These are phyloP conservation scores for Colletotrichum incanum DNA, from an alignment of 2,329 filamentous ascomycete species.

Conservation along the genomic window DNA sequence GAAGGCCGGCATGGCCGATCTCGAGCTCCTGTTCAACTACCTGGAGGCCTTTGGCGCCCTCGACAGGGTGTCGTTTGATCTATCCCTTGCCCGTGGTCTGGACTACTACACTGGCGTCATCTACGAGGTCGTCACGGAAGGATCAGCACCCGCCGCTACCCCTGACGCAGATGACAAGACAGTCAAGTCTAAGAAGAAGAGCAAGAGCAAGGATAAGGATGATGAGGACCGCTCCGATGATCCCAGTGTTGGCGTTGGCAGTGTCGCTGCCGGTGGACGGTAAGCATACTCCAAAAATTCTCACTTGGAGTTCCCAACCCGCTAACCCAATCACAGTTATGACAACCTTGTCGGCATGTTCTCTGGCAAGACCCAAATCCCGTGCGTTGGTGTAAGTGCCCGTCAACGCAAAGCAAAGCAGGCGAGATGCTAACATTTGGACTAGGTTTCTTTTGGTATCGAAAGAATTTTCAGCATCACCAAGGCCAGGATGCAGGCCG, in stretches of 20 bases:
- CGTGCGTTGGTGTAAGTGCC: conserved; percentile 78
- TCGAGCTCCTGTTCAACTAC: conserved; percentile 86
- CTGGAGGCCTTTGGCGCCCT: conserved; percentile 83
- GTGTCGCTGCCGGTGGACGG: conserved; percentile 81
- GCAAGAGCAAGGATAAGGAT: conserved; percentile 68
- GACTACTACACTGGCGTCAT: conserved; percentile 89
- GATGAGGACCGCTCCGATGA: conserved; percentile 81
- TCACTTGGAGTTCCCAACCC: neutral
- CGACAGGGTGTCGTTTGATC: conserved; percentile 86
- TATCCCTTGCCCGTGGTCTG: conserved; percentile 90
- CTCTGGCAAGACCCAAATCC: conserved; percentile 85
- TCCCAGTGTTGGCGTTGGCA: conserved; percentile 87
- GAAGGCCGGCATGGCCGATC: conserved; percentile 85
- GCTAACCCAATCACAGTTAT: conserved; percentile 78
- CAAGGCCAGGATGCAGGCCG: conserved; percentile 80
- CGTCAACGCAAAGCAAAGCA: neutral
- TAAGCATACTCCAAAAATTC: conserved; percentile 61
- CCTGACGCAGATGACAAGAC: conserved; percentile 54
- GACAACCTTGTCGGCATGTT: conserved; percentile 97
- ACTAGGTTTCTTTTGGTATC: conserved; percentile 87
- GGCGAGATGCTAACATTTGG: conserved; percentile 53
- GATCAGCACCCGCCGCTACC: conserved; percentile 72
- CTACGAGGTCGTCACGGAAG: conserved; percentile 90
- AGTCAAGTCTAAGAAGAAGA: conserved; percentile 61
- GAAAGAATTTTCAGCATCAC: conserved; percentile 94